Evolutionary conservation across 768 basidiomycete species (phyloP).

Genomic region (Tremella fuciformis): DNA sequence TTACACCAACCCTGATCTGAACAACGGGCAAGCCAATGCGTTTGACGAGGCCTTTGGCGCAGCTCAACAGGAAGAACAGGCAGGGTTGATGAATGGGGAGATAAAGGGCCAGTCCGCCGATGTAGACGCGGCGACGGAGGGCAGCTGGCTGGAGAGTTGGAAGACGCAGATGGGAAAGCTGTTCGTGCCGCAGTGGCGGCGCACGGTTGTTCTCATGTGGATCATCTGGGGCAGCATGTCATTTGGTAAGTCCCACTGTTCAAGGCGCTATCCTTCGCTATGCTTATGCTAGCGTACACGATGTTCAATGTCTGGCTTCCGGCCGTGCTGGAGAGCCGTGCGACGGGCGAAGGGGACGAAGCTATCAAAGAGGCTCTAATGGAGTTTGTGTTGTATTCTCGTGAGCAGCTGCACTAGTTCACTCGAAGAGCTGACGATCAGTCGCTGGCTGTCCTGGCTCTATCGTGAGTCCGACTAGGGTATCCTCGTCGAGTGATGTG

Average conservation of each 20-base stretch:
- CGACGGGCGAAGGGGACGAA: constrained; percentile 37
- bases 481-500: background rate
- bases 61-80: constrained; percentile 16
- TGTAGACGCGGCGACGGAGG: constrained; percentile 16
- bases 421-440: constrained; percentile 13
- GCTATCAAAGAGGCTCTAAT: constrained; percentile 41
- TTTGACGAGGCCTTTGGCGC: constrained; percentile 35
- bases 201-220: constrained; percentile 50
- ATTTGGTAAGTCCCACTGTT: constrained; percentile 30
- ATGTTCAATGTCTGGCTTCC: constrained; percentile 53
- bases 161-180: constrained; percentile 34
- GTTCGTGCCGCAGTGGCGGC: constrained; percentile 47
- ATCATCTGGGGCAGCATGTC: constrained; percentile 51
- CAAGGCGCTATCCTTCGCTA: background rate
- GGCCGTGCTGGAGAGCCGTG: constrained; percentile 45
- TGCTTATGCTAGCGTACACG: constrained; percentile 27
- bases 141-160: constrained; percentile 37
- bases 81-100: constrained; percentile 7
- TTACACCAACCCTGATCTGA: constrained; percentile 26
- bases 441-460: constrained; percentile 51
- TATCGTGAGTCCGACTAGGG: constrained; percentile 41
- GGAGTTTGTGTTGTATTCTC: constrained; percentile 46
- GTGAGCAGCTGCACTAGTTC: constrained; percentile 17
- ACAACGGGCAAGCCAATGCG: constrained; percentile 16
- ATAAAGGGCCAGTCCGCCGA: constrained; percentile 7